phyloP scores from a whole-genome alignment of 192 early-diverging fungal genomes.

The Helicostylum pulchrum region DNA sequence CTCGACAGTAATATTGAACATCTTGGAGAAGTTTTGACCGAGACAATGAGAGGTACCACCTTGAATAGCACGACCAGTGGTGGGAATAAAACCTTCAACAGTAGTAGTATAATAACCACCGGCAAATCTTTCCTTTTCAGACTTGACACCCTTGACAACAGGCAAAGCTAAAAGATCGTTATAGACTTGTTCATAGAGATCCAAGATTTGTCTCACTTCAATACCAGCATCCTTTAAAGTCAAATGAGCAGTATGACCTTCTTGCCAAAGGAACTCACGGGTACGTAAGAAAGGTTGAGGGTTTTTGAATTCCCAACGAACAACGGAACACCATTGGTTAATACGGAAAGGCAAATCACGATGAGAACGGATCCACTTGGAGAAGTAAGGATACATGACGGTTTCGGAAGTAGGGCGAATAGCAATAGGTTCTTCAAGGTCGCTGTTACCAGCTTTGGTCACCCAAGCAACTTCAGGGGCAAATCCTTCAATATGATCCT shows the following conservation, averaged over 20 bases:
- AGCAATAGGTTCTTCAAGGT: slow-evolving; percentile 95
- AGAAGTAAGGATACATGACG: slow-evolving; percentile 99
- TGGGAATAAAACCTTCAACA: slow-evolving; percentile 94
- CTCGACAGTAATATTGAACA: slow-evolving; percentile 95
- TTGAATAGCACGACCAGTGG: slow-evolving; percentile 97
- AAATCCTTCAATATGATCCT: slow-evolving; percentile 99
- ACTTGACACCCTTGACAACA: slow-evolving; percentile 94
- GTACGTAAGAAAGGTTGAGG: slow-evolving; percentile 98
- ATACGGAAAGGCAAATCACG: slow-evolving; percentile 94
- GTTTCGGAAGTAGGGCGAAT: slow-evolving; percentile 99
- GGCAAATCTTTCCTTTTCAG: slow-evolving; percentile 99
- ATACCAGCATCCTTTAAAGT: slow-evolving; percentile 82
- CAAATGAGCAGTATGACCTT: slow-evolving; percentile 96
- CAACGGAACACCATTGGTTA: slow-evolving; percentile 99
- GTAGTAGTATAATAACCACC: slow-evolving; percentile 97
- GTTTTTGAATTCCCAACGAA: slow-evolving; percentile 99
- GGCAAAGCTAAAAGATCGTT: slow-evolving; percentile 96
- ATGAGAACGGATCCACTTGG: slow-evolving; percentile 96
- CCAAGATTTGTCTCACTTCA: slow-evolving; percentile 89
- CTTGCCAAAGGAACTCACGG: slow-evolving; percentile 99
- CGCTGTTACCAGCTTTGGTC: slow-evolving; percentile 88
- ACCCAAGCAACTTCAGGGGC: slow-evolving; percentile 99
- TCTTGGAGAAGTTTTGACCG: slow-evolving; percentile 99
- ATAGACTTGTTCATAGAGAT: slow-evolving; percentile 95
- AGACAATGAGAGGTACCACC: slow-evolving; percentile 97